Percentiles rank a stretch among this genome's conserved stretches.
phyloP scores from a whole-genome alignment of 345 rosid genomes.

The Clausena lansium region DNA sequence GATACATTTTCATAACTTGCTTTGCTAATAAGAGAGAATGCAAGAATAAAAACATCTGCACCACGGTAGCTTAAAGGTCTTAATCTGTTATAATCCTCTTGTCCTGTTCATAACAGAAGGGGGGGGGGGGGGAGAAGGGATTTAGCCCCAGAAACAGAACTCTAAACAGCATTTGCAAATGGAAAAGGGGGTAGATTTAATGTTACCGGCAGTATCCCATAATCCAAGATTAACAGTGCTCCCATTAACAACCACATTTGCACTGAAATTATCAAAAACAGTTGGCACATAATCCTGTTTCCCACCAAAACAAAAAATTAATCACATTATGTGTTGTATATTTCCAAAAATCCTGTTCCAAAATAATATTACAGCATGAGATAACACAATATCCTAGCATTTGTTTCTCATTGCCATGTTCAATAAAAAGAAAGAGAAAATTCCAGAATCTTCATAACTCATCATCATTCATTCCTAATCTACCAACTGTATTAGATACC shows the following conservation, averaged over 20 bases:
- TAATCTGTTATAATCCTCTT: slow-evolving; percentile 88
- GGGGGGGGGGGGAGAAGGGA: background rate
- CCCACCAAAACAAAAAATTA: slow-evolving; percentile 13
- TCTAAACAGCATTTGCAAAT: background rate
- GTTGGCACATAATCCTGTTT: slow-evolving; percentile 92
- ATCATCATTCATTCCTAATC: background rate
- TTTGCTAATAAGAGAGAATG: slow-evolving; percentile 95
- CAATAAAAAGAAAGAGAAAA: background rate
- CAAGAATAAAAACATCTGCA: slow-evolving; percentile 93
- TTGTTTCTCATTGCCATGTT: background rate
- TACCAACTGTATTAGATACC: background rate
- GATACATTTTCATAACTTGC: slow-evolving; percentile 98
- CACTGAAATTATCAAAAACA: slow-evolving; percentile 95
- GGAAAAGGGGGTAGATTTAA: background rate
- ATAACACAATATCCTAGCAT: background rate
- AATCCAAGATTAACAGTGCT: slow-evolving; percentile 82
- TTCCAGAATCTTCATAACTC: background rate
- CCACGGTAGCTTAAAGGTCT: slow-evolving; percentile 96
- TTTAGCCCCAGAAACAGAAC: slow-evolving; percentile 10
- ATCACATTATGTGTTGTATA: background rate
- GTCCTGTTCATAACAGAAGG: slow-evolving; percentile 58
- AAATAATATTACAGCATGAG: background rate
- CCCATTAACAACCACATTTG: slow-evolving; percentile 92
- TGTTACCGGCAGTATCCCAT: slow-evolving; percentile 97
- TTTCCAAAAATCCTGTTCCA: background rate